Percentiles rank a stretch among this genome's conserved stretches.
These are phyloP conservation scores for Musa itinerans DNA, from an alignment of 176 grass and related monocot genomes.

Conservation along the genomic window DNA sequence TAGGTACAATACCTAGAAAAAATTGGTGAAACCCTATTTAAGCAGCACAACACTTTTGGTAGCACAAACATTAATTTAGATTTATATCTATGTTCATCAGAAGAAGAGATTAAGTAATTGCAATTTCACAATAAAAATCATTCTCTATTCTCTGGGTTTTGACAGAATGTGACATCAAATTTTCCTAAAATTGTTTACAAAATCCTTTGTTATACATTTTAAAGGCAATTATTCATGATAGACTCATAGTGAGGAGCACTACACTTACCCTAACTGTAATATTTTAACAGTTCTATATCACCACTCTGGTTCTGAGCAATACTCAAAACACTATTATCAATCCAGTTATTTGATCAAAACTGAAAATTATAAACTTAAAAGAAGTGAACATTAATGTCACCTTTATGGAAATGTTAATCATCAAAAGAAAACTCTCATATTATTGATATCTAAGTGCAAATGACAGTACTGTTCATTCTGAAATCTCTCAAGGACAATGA, in stretches of 20 bases:
- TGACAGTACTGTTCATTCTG: no score
- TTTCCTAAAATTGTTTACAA: not conserved
- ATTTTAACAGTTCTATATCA: not conserved
- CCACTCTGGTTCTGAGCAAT: not conserved
- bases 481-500: no score
- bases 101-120: not conserved
- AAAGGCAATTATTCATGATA: not conserved
- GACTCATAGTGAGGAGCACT: not conserved
- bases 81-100: not conserved
- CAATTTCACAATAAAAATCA: not conserved
- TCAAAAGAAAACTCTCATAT: no score
- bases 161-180: not conserved
- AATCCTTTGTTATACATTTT: not conserved
- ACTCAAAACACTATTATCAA: not conserved
- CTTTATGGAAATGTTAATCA: not conserved
- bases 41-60: no score
- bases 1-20: no score
- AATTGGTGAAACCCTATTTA: no score
- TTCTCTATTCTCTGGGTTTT: not conserved
- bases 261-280: not conserved
- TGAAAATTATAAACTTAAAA: not conserved
- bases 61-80: no score
- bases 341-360: not conserved
- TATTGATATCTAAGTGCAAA: no score
- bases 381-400: not conserved